phyloP scores from a whole-genome alignment of 441 rosid species.

The Jatropha multifida region DNA sequence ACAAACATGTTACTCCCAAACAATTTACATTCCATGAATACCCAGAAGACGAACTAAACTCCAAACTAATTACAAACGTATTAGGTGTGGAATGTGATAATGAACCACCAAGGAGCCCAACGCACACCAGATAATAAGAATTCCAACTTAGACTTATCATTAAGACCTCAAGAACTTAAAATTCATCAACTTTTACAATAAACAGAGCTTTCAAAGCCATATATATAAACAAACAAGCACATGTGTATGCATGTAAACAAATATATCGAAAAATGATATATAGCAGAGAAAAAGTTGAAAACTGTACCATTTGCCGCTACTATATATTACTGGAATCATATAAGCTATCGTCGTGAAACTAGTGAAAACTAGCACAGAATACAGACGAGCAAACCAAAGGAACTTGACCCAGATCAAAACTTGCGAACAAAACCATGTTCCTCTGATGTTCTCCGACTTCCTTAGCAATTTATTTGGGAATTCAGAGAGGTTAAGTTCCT shows the following conservation, averaged over 20 bases:
- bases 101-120: neutral
- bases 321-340: slow-evolving; percentile 26
- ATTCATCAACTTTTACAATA: neutral
- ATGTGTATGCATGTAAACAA: neutral
- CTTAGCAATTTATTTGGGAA: slow-evolving; percentile 19
- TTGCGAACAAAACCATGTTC: slow-evolving; percentile 9
- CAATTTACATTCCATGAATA: neutral
- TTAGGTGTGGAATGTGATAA: neutral
- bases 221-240: neutral
- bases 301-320: slow-evolving; percentile 35
- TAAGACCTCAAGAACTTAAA: neutral
- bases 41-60: neutral
- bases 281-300: neutral
- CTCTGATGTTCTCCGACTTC: slow-evolving; percentile 20
- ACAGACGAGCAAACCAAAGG: slow-evolving; percentile 25
- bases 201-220: neutral
- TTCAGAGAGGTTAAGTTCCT: slow-evolving; percentile 55
- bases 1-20: neutral
- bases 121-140: neutral
- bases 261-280: neutral
- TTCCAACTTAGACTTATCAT: neutral
- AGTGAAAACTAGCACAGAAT: slow-evolving; percentile 13
- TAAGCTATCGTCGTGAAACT: neutral
- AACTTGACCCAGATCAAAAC: slow-evolving; percentile 25
- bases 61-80: neutral